A percentile compares a stretch with the other conserved stretches of the same genome.
phyloP scores from a whole-genome alignment of 768 basidiomycete genomes.

The Xerocomellus amylosporus region DNA sequence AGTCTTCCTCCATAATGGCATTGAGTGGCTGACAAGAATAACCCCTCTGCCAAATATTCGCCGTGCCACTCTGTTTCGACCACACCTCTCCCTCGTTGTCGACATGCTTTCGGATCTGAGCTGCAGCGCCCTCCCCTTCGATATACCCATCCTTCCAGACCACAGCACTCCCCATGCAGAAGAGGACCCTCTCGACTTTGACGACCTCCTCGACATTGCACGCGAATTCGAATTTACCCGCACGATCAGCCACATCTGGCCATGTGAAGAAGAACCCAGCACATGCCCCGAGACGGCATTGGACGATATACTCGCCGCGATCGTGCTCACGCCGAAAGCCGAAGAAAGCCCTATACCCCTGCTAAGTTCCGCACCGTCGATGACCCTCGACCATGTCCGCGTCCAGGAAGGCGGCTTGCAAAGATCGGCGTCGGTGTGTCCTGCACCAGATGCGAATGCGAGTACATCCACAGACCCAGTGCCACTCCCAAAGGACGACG shows the following conservation, averaged over 20 bases:
- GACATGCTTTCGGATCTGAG: constrained; percentile 25
- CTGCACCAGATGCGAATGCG: not conserved
- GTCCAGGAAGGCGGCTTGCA: not conserved
- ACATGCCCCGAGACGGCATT: constrained; percentile 8
- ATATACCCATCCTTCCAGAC: constrained; percentile 1
- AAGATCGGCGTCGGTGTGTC: not conserved
- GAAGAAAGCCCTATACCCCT: constrained; percentile 7
- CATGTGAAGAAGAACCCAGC: constrained; percentile 14
- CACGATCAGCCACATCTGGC: constrained; percentile 21
- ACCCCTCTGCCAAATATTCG: not conserved
- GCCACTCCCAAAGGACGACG: not conserved
- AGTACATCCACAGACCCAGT: not conserved
- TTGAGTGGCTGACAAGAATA: constrained; percentile 17
- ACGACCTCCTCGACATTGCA: constrained; percentile 30
- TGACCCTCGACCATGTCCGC: not conserved
- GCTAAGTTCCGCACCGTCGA: not conserved
- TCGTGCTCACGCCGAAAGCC: not conserved
- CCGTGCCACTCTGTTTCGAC: not conserved
- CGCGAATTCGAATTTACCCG: constrained; percentile 28
- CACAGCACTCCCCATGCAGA: not conserved
- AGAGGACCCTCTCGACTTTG: constrained; percentile 14
- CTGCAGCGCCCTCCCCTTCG: constrained; percentile 3
- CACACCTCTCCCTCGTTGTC: constrained; percentile 3
- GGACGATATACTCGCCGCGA: constrained; percentile 19
- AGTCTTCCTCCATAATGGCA: not conserved